Base-by-base conservation (phyloP, 2,329 filamentous ascomycete genomes). In the Colletotrichum euphorbiae region DNA sequence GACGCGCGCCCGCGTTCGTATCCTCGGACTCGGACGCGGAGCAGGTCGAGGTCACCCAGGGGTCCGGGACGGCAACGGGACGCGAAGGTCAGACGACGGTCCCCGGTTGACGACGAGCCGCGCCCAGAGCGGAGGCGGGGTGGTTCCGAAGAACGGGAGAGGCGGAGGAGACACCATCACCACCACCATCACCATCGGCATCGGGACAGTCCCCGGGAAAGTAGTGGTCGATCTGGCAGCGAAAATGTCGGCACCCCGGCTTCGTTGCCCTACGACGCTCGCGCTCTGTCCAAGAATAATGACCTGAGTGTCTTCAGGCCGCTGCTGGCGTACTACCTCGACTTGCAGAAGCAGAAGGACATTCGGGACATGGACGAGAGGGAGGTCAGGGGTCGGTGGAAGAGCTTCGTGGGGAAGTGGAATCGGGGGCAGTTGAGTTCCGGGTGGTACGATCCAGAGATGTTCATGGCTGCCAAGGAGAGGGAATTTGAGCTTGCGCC, bases 331-430 rank as follows among this genome's bases (percentile, higher is more conserved):
- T 88, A 92, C 54, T 98, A 98, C 74, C 85, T 98, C 28, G 92
- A 94, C 73, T 87, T 97, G 38, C 95, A 98, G 79, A 98, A 98
- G 80, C 85, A 89, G 43, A 85, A 92, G 45, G 81, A 90, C 60
- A 81, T 97, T 1, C 84, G 89, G 17, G 85, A 87, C 9, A 83
- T 98, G 72, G 86, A 89, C 63, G 90, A 93, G 70, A 85, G 87
- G n/a, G 94, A 98, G 77, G 80, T 90, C 1, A 91, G 86, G 71
- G 94, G 94, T 1, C 84, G 95, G 62, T 99, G 95, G 94, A 97
- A 97, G 85, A 95, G 93, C 77, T 99, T 98, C 74, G 78, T 95
- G 12, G 85, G 87, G 4, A 95, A 94, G 83, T 99, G 96, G 95
- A 99, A 99, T 81, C 88, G 89, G 74, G 91, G 90, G 75, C 93